Percentiles rank a stretch among this genome's conserved stretches.
Evolutionary conservation across 2,329 filamentous ascomycete species (phyloP).

Genomic region (Penicillium sp.): DNA sequence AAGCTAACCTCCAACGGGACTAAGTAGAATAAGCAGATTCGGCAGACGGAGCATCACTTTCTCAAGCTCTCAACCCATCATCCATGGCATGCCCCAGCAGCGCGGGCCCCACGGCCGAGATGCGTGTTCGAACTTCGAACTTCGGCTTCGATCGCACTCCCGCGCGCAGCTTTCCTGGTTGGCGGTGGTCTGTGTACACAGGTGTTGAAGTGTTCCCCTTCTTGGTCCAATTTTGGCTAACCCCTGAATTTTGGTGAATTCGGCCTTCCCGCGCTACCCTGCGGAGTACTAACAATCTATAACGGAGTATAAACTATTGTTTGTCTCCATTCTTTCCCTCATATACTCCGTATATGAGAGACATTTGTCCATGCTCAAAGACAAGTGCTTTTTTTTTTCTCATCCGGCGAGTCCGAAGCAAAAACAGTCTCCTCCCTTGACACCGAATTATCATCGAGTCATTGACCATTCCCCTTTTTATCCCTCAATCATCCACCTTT

Average conservation of each 20-base stretch:
- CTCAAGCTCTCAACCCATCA: not conserved
- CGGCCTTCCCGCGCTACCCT: not conserved
- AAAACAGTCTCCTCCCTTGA: not conserved
- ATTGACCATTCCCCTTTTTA: not conserved
- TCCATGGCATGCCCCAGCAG: not conserved
- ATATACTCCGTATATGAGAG: not conserved
- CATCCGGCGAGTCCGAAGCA: not conserved
- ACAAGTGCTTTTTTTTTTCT: not conserved
- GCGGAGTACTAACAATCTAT: not conserved
- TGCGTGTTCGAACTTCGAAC: not conserved
- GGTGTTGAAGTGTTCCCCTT: not conserved
- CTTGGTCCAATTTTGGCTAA: not conserved
- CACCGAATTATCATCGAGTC: not conserved
- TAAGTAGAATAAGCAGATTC: not conserved
- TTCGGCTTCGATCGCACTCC: constrained; percentile 3
- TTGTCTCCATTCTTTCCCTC: not conserved
- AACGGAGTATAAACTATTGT: not conserved
- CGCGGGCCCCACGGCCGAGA: not conserved
- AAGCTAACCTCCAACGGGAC: constrained; percentile 1
- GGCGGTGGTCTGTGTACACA: constrained; percentile 1
- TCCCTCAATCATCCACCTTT: not conserved
- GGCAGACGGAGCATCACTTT: not conserved
- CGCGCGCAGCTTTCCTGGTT: not conserved
- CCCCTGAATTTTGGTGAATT: not conserved
- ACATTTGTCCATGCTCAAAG: not conserved